These are phyloP conservation scores for Aciculoconidium aculeatum DNA, from an alignment of 805 yeast genomes.

Conservation along the genomic window DNA sequence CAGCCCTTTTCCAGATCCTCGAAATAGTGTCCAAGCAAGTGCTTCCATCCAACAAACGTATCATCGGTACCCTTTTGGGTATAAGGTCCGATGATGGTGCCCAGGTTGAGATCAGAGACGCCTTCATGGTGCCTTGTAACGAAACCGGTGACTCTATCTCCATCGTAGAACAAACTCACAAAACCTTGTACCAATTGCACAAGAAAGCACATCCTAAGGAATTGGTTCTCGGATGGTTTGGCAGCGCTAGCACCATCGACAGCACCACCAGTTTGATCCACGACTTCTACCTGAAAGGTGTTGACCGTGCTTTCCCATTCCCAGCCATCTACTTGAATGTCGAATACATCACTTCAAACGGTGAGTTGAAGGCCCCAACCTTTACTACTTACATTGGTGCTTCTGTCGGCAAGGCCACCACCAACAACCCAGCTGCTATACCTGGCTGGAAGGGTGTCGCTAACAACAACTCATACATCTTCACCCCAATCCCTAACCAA, in stretches of 20 bases:
- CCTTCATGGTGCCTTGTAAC: constrained; percentile 73
- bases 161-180: constrained; percentile 72
- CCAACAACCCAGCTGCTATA: constrained; percentile 25
- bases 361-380: constrained; percentile 47
- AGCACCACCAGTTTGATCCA: constrained; percentile 72
- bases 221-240: constrained; percentile 82
- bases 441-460: constrained; percentile 34
- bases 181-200: constrained; percentile 61
- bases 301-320: constrained; percentile 63
- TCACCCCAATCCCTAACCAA: constrained; percentile 69
- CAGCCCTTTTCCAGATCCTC: constrained; percentile 70
- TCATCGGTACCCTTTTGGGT: constrained; percentile 81
- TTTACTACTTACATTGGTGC: constrained; percentile 72
- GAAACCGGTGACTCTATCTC: constrained; percentile 72
- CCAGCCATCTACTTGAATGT: constrained; percentile 79
- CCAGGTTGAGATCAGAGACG: constrained; percentile 65
- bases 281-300: constrained; percentile 68
- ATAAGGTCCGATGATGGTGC: constrained; percentile 78
- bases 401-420: constrained; percentile 53
- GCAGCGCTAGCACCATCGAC: constrained; percentile 55
- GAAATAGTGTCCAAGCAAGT: constrained; percentile 59
- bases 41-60: constrained; percentile 42
- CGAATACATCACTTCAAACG: constrained; percentile 45
- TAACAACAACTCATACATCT: constrained; percentile 45
- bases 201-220: constrained; percentile 76